These are phyloP conservation scores for Penicillium vulpinum DNA, from an alignment of 2,329 filamentous ascomycete genomes.

Conservation along the genomic window DNA sequence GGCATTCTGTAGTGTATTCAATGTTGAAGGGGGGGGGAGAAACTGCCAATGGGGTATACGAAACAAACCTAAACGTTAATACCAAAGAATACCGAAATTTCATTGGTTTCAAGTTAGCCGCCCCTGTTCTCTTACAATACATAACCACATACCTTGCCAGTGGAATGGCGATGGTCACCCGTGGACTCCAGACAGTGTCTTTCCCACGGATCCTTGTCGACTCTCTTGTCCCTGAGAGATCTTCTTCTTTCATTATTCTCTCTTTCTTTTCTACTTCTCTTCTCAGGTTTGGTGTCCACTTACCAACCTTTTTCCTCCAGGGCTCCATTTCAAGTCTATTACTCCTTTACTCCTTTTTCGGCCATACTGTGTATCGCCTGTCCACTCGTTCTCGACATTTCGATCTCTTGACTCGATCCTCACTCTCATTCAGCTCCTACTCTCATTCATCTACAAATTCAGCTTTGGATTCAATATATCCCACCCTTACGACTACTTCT, in stretches of 20 bases:
- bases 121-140: slow-evolving; percentile 7
- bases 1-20: not conserved
- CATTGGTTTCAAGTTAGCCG: not conserved
- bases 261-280: not conserved
- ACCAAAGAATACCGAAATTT: not conserved
- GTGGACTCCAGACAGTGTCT: not conserved
- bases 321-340: not conserved
- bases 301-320: slow-evolving; percentile 3
- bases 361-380: slow-evolving; percentile 37
- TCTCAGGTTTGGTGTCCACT: not conserved
- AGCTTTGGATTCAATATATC: slow-evolving; percentile 6
- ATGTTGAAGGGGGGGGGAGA: not conserved
- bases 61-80: slow-evolving; percentile 4
- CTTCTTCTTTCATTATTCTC: slow-evolving; percentile 6
- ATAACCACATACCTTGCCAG: slow-evolving; percentile 5
- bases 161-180: slow-evolving; percentile 3
- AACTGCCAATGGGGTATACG: not conserved
- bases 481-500: slow-evolving; percentile 4
- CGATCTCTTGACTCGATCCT: slow-evolving; percentile 6
- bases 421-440: slow-evolving; percentile 20
- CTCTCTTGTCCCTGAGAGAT: slow-evolving; percentile 12
- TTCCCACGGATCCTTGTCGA: slow-evolving; percentile 8
- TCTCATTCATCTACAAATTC: slow-evolving; percentile 18
- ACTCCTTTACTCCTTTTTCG: slow-evolving; percentile 17
- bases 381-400: slow-evolving; percentile 30